These are phyloP conservation scores for Calonectria fujianensis DNA, from an alignment of 2,329 filamentous ascomycete genomes.

Conservation along the genomic window DNA sequence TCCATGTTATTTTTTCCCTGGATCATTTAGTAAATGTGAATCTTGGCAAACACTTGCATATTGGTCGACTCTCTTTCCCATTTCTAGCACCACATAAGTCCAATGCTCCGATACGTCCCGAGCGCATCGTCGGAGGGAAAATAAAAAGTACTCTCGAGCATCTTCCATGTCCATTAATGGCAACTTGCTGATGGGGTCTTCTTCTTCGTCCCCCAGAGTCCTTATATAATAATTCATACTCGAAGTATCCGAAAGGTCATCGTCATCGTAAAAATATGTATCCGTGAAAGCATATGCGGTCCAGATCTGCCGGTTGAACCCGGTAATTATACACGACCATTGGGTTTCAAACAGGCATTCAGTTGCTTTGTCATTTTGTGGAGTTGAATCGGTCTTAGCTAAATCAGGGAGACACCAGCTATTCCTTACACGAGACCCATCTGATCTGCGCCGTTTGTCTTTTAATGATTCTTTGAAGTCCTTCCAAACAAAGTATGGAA, in stretches of 20 bases:
- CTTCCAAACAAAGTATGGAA: conserved; percentile 27
- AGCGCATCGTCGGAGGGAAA: not conserved
- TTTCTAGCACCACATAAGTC: not conserved
- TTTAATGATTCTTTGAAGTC: not conserved
- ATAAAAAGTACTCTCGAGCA: not conserved
- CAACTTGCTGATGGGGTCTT: not conserved
- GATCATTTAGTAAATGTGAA: too few species aligned
- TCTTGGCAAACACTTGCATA: too few species aligned
- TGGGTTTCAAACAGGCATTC: not conserved
- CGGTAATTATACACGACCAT: not conserved
- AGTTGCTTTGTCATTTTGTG: too few species aligned
- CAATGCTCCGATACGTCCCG: not conserved
- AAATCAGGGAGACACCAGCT: not conserved
- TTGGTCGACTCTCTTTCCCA: not conserved
- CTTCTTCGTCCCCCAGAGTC: not conserved
- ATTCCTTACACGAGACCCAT: conserved; percentile 21
- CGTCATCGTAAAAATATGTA: not conserved
- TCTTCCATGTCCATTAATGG: not conserved
- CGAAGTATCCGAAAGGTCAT: not conserved
- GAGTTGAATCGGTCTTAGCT: too few species aligned
- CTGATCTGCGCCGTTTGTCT: conserved; percentile 1
- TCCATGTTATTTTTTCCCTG: too few species aligned
- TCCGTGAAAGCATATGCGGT: not conserved
- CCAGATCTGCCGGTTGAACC: not conserved
- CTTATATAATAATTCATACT: not conserved